Base-by-base conservation (phyloP, 805 yeast genomes). In the Lipomyces orientalis region DNA sequence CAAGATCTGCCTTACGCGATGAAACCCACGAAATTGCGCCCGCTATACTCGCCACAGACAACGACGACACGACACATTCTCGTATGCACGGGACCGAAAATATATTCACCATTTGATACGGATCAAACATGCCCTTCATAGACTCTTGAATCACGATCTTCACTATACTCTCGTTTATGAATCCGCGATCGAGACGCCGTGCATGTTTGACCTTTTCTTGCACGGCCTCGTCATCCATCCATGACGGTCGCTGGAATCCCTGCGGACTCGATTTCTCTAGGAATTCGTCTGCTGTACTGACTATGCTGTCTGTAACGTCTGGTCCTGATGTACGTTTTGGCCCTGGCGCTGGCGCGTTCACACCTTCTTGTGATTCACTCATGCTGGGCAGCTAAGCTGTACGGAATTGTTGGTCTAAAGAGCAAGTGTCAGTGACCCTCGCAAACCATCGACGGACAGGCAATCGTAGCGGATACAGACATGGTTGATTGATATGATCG, bases 21-120 rank as follows among this genome's bases (percentile, higher is more conserved):
- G 67, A 54, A 19, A 63, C 22, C 58, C 58, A 66, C n/a, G 67
- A 49, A 33, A 60, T 61, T n/a, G 57, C 49, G 16, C 57, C 66
- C n/a, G 66, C 56, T 9, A 63, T 25, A 10, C 43, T 35, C n/a
- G 64, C 61, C 14, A 58, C 46, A 3, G 62, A 58, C 51, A 61
- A 25, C 19, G 69, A 58, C 12, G 64, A 43, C 43, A 52, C 67
- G 7, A 66, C 39, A 9, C 67, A 59, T 22, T 66, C 60, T 29
- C 43, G 46, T 16, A 64, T 57, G 43, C 69, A 66, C n/a, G 69
- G 69, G 16, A 61, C 56, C 43, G 12, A 49, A 14, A 66, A 60
- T 16, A 66, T 56, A 52, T 66, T 66, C 31, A 64, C 69, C 22
- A 66, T 22, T 19, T 66, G 60, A 37, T 66, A 66, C 19, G 64